Evolutionary conservation across 1,284 basidiomycete genomes (phyloP), one percentile per base, ranked within the genome.

Genomic region (Microbotryomycetes sp.): DNA sequence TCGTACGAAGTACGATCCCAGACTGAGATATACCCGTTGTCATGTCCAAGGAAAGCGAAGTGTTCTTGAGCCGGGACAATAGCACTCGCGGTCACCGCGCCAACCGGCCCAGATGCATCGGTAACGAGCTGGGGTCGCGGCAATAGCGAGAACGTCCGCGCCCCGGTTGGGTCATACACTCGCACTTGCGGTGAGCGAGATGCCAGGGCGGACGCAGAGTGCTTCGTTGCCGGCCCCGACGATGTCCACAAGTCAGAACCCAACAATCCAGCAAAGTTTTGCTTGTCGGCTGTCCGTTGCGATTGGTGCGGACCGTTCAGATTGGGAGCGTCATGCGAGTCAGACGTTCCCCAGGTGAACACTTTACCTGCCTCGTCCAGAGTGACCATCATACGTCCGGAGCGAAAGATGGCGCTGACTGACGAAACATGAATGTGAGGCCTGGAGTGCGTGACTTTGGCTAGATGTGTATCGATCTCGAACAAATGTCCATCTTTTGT

Each of bases 1-100:
- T 59, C 56, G 56, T 75, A 66, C 4, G 73, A 71, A 13, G 63
- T 58, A 3, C 68, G 66, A 31, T 73, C 73, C 91, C 92, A 97
- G 11, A 91, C 77, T 0, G 85, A 86, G 62, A 97, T 79, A 69
- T 81, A 87, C 0, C 94, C 96, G 48, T 88, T 91, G 74, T 97
- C 93, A 71, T 98, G 94, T 0, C 89, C 91, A n/a, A 98, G 79
- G 71, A 86, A 97, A 29, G 90, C 86, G 21, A 78, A 75, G 1
- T 81, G 79, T 0, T 85, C 84, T 11, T 82, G 77, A 0, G 85
- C 81, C 0, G 89, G 86, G 5, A 97, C 76, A 26, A 89, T 77
- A 0, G 91, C 83, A 0, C 87, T 91, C 28, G 85, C 83, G 0
- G 88, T 89, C 15, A 96, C 88, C 0, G 87, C 80, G 1, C 93